Conservation (phyloP, 2,329 filamentous ascomycete genomes). For the Penicillium janthinellum region DNA sequence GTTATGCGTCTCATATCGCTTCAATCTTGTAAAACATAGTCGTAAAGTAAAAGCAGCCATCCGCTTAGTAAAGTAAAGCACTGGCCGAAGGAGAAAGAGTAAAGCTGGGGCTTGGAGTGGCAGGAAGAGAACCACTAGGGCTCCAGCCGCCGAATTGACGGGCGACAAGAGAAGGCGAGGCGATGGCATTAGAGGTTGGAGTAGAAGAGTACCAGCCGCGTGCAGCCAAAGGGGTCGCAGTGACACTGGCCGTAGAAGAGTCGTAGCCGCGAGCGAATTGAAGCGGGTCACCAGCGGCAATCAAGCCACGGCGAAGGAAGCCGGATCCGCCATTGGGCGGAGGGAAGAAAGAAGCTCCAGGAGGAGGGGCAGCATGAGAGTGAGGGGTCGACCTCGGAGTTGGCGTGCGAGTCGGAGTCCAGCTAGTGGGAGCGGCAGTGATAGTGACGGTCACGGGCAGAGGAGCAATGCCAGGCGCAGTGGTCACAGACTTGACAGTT, state of each 20-base stretch:
- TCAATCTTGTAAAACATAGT: not conserved
- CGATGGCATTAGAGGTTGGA: slow-evolving; percentile 2
- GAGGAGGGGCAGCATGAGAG: slow-evolving; percentile 12
- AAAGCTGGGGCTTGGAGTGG: slow-evolving; percentile 14
- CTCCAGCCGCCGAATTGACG: slow-evolving; percentile 3
- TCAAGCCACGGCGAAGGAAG: slow-evolving; percentile 25
- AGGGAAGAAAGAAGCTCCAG: slow-evolving; percentile 21
- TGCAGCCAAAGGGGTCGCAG: slow-evolving; percentile 15
- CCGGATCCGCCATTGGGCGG: slow-evolving; percentile 3
- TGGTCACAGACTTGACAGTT: slow-evolving; percentile 23
- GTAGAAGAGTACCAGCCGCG: slow-evolving; percentile 14
- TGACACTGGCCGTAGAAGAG: slow-evolving; percentile 9
- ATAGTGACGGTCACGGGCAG: slow-evolving; percentile 19
- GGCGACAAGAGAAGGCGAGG: slow-evolving; percentile 13
- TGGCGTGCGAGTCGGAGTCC: slow-evolving; percentile 5
- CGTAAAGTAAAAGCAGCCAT: not conserved
- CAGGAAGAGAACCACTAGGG: slow-evolving; percentile 1
- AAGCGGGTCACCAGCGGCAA: slow-evolving; percentile 21
- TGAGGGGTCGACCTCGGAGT: slow-evolving; percentile 16
- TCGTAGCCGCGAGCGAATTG: slow-evolving; percentile 17
- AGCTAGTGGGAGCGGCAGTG: slow-evolving; percentile 22
- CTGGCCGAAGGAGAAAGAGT: slow-evolving; percentile 11
- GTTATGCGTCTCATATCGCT: not conserved
- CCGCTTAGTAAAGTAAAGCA: slow-evolving; percentile 18
- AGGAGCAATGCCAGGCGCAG: slow-evolving; percentile 13